Evolutionary conservation across 352 stramenopile species (phyloP).

Genomic region (Phytophthora kernoviae): DNA sequence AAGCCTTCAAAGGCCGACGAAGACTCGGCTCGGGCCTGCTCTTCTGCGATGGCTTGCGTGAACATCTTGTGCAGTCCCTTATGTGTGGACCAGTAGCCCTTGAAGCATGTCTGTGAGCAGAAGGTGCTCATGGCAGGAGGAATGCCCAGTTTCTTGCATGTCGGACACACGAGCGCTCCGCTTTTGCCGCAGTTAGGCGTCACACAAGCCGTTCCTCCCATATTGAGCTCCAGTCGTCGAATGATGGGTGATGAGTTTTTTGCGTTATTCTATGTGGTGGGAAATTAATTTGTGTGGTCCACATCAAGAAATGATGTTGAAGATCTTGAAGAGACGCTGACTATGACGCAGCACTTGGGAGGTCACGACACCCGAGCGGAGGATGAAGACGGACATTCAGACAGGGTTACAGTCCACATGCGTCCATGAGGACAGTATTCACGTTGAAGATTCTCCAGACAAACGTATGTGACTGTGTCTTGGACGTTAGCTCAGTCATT

Average conservation of each 20-base stretch:
- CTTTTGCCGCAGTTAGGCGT: conserved; percentile 79
- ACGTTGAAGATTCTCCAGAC: conserved; percentile 18
- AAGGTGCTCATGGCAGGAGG: conserved; percentile 88
- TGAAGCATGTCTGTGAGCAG: conserved; percentile 97
- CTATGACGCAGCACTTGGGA: conserved; percentile 38
- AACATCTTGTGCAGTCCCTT: conserved; percentile 97
- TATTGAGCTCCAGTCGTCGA: conserved; percentile 28
- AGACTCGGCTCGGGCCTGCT: conserved; percentile 25
- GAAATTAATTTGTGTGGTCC: conserved; percentile 5
- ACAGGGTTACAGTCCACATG: no score
- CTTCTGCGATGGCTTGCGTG: conserved; percentile 75
- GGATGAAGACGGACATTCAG: neutral
- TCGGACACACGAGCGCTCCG: conserved; percentile 89
- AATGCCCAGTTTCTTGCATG: conserved; percentile 91
- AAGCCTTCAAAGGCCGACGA: conserved; percentile 57
- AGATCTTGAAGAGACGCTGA: conserved; percentile 11
- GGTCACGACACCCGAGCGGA: conserved; percentile 25
- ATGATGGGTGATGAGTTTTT: conserved; percentile 8
- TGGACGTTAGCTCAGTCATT: no score
- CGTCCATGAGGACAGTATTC: conserved; percentile 19
- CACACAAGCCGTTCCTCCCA: conserved; percentile 54
- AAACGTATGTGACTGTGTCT: conserved; percentile 17
- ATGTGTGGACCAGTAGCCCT: conserved; percentile 94
- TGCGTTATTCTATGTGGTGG: neutral
- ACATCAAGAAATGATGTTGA: conserved; percentile 13